Evolutionary conservation across 1,139 yeast genomes (phyloP).

Genomic region (Geotrichum fermentans): DNA sequence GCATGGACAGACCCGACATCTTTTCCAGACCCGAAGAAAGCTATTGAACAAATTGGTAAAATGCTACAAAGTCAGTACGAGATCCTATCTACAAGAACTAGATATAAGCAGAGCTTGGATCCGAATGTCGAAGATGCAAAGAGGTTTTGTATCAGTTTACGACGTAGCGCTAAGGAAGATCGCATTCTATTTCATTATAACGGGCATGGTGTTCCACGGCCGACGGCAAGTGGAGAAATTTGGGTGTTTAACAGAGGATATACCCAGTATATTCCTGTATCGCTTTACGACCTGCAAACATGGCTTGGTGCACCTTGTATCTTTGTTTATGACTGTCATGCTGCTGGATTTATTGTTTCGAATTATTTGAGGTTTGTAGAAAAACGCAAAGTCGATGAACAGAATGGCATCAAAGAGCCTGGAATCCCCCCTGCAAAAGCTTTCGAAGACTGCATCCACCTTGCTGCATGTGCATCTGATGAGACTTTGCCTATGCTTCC

Average conservation of each 20-base stretch:
- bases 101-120: slow-evolving; percentile 86
- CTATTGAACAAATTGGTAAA: slow-evolving; percentile 87
- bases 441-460: slow-evolving; percentile 82
- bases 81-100: slow-evolving; percentile 76
- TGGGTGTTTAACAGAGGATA: slow-evolving; percentile 98
- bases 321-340: slow-evolving; percentile 89
- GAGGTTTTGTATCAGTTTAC: slow-evolving; percentile 78
- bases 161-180: slow-evolving; percentile 84
- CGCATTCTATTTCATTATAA: slow-evolving; percentile 89
- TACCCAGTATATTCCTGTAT: slow-evolving; percentile 94
- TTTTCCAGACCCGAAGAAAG: slow-evolving; percentile 84
- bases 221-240: slow-evolving; percentile 94
- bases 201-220: slow-evolving; percentile 98
- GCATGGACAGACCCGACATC: slow-evolving; percentile 90
- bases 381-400: slow-evolving; percentile 83
- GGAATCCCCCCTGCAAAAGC: slow-evolving; percentile 52
- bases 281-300: slow-evolving; percentile 85
- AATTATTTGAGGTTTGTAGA: slow-evolving; percentile 89
- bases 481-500: slow-evolving; percentile 92
- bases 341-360: slow-evolving; percentile 89
- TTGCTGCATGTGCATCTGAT: slow-evolving; percentile 87
- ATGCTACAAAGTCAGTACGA: slow-evolving; percentile 85
- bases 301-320: slow-evolving; percentile 98
- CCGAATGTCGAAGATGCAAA: slow-evolving; percentile 96
- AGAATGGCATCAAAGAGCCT: slow-evolving; percentile 33